A percentile compares a stretch with the other conserved stretches of the same genome.
Evolutionary conservation across 495 filamentous ascomycete species (phyloP).

Genomic region (Neurospora tetraspora): DNA sequence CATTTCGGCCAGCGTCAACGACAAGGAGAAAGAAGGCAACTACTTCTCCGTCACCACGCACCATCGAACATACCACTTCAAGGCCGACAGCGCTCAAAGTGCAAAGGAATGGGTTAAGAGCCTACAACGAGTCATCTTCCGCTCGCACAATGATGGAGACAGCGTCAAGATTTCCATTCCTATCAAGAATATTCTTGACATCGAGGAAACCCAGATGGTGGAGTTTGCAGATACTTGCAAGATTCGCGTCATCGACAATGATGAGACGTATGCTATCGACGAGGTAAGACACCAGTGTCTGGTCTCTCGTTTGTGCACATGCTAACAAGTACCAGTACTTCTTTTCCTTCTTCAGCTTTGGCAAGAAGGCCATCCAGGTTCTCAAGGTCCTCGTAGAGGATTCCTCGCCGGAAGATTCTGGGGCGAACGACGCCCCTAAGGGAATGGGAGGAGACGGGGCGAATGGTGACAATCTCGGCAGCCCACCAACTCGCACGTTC

Average conservation of each 20-base stretch:
- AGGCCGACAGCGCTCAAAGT: conserved; percentile 76
- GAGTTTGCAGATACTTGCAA: conserved; percentile 93
- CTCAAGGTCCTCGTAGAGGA: conserved; percentile 66
- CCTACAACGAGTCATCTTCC: conserved; percentile 88
- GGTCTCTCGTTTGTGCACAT: conserved; percentile 8
- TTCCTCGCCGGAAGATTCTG: conserved; percentile 39
- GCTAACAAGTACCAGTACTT: conserved; percentile 60
- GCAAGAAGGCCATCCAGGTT: conserved; percentile 74
- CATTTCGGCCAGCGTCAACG: conserved; percentile 66
- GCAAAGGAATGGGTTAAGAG: conserved; percentile 97
- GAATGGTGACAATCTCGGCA: neutral
- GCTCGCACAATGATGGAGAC: conserved; percentile 91
- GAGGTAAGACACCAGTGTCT: conserved; percentile 50
- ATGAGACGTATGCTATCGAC: conserved; percentile 89
- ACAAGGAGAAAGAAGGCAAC: conserved; percentile 64
- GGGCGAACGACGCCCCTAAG: conserved; percentile 6
- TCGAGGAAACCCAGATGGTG: conserved; percentile 85
- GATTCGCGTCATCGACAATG: conserved; percentile 81
- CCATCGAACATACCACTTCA: conserved; percentile 76
- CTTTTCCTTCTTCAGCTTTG: conserved; percentile 87
- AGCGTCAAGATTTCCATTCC: conserved; percentile 94
- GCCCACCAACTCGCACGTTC: conserved; percentile 35
- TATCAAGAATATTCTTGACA: conserved; percentile 78
- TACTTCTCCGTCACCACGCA: conserved; percentile 76
- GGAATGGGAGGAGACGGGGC: conserved; percentile 4